Base-by-base conservation (phyloP, 345 rosid species). In the Laguncularia racemosa region DNA sequence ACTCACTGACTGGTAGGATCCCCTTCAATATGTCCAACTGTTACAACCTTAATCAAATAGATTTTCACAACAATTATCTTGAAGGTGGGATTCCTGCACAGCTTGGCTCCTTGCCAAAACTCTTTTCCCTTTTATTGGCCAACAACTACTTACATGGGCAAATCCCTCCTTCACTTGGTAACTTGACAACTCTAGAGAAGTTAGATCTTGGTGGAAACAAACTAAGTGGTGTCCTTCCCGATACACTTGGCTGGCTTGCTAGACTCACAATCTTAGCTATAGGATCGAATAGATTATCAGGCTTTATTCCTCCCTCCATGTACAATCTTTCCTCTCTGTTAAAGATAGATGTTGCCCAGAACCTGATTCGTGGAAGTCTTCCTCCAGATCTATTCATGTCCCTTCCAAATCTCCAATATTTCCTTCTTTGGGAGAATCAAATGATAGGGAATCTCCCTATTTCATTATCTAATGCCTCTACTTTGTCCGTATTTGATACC, bases 191-290 rank as follows among this genome's bases (percentile, higher is more conserved):
- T 16, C 59, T 64, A 19, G 14, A 13, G 9, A 0, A 8, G 16
- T 55, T 67, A 13, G 38, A 8, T 7, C 16, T 68, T 9, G 23
- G n/a, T 2, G 12, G 2, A 9, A 71, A 71, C 48, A 53, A 48
- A 28, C 20, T 78, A 9, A 16, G 17, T 0, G 82, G 79, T 15
- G 51, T 28, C 48, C 57, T 66, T 14, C 61, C 71, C 3, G 53
- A 18, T 12, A 67, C 58, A 16, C 51, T 74, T 26, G 20, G 60
- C 40, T 40, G 43, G 5, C 2, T 58, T 20, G 0, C 2, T 1
- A 58, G 33, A 9, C 33, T 48, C 7, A 5, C 17, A 5, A 0
- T 1, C 0, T 48, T 58, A 5, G 9, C 0, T 7, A 15, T 58
- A 18, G 18, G 4, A 8, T 6, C 2, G 13, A 58, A 58, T 50